Percentiles rank a stretch among this genome's conserved stretches.
Evolutionary conservation across 1,284 basidiomycete genomes (phyloP).

Genomic region (Apiotrichum akiyoshidainum): DNA sequence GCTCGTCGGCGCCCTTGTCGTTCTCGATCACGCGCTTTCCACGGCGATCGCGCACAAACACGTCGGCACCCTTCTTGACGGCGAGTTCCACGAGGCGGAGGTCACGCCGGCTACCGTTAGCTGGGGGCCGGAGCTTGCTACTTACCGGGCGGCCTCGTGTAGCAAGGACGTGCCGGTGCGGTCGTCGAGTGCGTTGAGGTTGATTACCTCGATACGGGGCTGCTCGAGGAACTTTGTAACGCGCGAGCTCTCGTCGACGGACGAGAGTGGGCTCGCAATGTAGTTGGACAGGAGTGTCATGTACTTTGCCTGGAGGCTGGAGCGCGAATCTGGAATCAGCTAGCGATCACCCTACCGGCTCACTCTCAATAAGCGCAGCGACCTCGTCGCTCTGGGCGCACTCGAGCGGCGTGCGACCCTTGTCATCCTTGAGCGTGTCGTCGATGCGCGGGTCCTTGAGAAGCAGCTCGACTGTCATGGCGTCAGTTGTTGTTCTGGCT

Average conservation of each 20-base stretch:
- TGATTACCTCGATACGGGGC: conserved; percentile 52
- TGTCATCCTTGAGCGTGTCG: conserved; percentile 69
- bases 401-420: conserved; percentile 70
- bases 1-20: conserved; percentile 61
- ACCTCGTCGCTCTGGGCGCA: conserved; percentile 62
- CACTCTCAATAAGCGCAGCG: conserved; percentile 72
- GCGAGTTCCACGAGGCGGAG: conserved; percentile 76
- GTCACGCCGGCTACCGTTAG: conserved; percentile 61
- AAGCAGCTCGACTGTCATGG: conserved; percentile 58
- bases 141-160: conserved; percentile 73
- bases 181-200: conserved; percentile 60
- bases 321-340: conserved; percentile 65
- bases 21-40: conserved; percentile 73
- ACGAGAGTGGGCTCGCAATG: conserved; percentile 59
- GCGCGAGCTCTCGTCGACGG: conserved; percentile 35
- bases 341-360: conserved; percentile 24
- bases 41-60: conserved; percentile 77
- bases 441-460: conserved; percentile 75
- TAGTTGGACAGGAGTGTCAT: conserved; percentile 70
- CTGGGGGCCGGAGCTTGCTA: neutral
- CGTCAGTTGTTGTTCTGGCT: conserved; percentile 5
- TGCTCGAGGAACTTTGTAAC: conserved; percentile 55
- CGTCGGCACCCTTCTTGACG: conserved; percentile 80
- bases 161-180: conserved; percentile 74
- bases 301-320: conserved; percentile 72